These are phyloP conservation scores for Cyberlindnera maritima DNA, from an alignment of 805 yeast species.

Conservation along the genomic window DNA sequence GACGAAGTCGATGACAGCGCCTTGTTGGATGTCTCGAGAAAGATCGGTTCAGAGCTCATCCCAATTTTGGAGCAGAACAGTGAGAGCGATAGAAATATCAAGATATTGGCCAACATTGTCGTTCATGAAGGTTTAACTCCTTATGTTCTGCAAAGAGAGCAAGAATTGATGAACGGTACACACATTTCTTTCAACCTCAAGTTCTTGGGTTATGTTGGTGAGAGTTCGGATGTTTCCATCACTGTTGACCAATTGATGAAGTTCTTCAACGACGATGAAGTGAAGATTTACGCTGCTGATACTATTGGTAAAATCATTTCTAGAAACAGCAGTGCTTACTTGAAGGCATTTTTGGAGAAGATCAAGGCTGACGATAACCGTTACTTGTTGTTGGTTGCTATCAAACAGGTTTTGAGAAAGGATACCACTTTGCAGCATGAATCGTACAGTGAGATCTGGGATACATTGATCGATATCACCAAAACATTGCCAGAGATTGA, in stretches of 20 bases:
- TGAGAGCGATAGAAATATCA: conserved; percentile 22
- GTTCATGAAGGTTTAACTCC: conserved; percentile 25
- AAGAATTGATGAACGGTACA: conserved; percentile 16
- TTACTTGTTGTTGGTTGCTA: conserved; percentile 30
- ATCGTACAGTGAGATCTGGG: conserved; percentile 27
- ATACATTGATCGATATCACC: conserved; percentile 19
- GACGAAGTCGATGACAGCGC: conserved; percentile 29
- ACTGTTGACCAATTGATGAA: conserved; percentile 36
- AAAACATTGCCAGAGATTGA: conserved; percentile 18
- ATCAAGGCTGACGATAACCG: conserved; percentile 26
- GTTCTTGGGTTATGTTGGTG: conserved; percentile 51
- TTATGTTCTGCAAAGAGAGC: conserved; percentile 21
- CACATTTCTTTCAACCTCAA: conserved; percentile 36
- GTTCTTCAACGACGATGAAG: conserved; percentile 34
- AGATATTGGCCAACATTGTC: conserved; percentile 24
- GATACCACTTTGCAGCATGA: conserved; percentile 25
- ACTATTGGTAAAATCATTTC: conserved; percentile 50
- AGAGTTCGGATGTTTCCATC: conserved; percentile 31
- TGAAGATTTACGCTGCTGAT: conserved; percentile 47
- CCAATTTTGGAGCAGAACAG: conserved; percentile 22
- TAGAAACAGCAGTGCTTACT: conserved; percentile 35
- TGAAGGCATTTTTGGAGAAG: conserved; percentile 36
- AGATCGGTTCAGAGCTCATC: conserved; percentile 27
- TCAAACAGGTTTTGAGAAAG: conserved; percentile 30
- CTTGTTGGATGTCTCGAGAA: conserved; percentile 23